Base-by-base conservation (phyloP, 2,329 filamentous ascomycete genomes). In the Fusarium dimerum region DNA sequence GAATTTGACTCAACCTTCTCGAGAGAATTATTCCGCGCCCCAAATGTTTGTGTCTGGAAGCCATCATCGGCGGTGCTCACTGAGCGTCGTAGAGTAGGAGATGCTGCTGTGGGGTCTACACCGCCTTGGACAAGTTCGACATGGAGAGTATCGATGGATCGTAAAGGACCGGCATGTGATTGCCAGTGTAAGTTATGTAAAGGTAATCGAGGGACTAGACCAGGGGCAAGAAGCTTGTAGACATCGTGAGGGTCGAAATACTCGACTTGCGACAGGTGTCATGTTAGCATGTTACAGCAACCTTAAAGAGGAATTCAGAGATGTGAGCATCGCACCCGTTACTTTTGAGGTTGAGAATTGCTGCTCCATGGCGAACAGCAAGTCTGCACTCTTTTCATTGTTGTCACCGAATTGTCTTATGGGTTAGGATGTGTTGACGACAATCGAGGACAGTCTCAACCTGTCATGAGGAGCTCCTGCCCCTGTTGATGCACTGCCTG, bases 101-200 rank as follows among this genome's bases (percentile, higher is more conserved):
- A 68, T 18, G 71, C 52, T 13, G 72, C 58, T 38, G 69, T 63
- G 29, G 70, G 65, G 74, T 84, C 69, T 66, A 77, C 72, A 65
- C 74, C 78, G 71, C 83, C 77, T 8, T 87, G 82, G n/a, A 92
- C 78, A 53, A 97, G 85, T 56, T 96, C 92, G 65, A 97, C 84
- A 67, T 97, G 91, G 40, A 99, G 83, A 12, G 91, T 92, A 66
- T 92, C 88, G 70, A 99, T 99, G 13, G 94, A 97, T 60, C 94
- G 88, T 36, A 97, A 77, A 3, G 94, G 94, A 1, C 94, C 88
- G 29, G 88, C 88, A 55, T 95, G 90, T 13, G 94, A 96, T 71
- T 97, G 95, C 94, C 94, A 99, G 68, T 97, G 91, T 43, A 99
- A 84, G 66, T 97, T 95, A 59, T 87, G 88, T 38, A 99, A 80